phyloP scores from a whole-genome alignment of 2,329 filamentous ascomycete genomes.

The Boeremia lycopersici region DNA sequence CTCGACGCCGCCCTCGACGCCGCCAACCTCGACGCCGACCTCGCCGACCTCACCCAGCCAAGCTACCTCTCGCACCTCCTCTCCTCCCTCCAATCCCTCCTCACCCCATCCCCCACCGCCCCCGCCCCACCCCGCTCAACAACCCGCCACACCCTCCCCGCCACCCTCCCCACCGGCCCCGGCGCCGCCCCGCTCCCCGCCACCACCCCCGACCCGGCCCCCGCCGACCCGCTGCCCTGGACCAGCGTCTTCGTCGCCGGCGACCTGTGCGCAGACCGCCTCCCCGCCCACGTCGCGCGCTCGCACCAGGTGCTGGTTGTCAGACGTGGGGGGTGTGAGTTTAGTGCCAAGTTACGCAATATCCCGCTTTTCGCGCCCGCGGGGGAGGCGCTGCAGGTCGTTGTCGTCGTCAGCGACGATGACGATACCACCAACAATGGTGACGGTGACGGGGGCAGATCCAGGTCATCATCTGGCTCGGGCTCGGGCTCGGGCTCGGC shows the following conservation, averaged over 20 bases:
- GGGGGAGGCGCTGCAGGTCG: conserved; percentile 71
- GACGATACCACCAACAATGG: no score
- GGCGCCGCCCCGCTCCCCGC: conserved; percentile 75
- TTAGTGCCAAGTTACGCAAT: conserved; percentile 79
- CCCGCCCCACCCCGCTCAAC: conserved; percentile 15
- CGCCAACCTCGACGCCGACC: conserved; percentile 34
- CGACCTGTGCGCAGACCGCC: conserved; percentile 66
- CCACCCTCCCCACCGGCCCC: conserved; percentile 62
- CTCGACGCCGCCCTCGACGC: conserved; percentile 27
- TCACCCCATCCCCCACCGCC: conserved; percentile 30
- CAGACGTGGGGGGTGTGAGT: conserved; percentile 81
- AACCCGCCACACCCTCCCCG: conserved; percentile 48
- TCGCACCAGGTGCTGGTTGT: conserved; percentile 80
- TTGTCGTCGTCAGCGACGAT: conserved; percentile 70
- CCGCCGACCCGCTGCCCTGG: conserved; percentile 66
- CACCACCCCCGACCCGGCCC: conserved; percentile 55
- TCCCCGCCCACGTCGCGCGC: conserved; percentile 59
- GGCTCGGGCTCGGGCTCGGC: no score
- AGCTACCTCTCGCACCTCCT: conserved; percentile 46
- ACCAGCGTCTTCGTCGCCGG: conserved; percentile 69
- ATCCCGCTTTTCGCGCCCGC: conserved; percentile 78
- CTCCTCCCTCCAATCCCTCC: conserved; percentile 43
- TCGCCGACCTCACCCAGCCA: conserved; percentile 28
- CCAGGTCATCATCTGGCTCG: no score
- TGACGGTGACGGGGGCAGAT: no score